A percentile compares a stretch with the other conserved stretches of the same genome.
phyloP scores from a whole-genome alignment of 78 protist genomes.

The Speleostelium caveatum region DNA sequence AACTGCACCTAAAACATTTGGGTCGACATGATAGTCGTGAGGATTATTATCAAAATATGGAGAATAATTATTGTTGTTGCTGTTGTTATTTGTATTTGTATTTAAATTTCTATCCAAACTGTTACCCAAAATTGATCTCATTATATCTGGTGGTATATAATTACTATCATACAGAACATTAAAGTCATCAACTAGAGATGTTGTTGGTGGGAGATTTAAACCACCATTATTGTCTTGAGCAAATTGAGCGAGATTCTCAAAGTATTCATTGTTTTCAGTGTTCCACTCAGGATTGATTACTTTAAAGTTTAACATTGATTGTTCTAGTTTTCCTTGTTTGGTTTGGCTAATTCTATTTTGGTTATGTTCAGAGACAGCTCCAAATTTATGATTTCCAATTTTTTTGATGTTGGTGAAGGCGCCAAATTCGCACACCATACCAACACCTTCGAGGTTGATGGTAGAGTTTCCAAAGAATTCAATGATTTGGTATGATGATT shows the following conservation, averaged over 20 bases:
- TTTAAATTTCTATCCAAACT: background rate
- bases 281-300: constrained; percentile 64
- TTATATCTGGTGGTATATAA: constrained; percentile 21
- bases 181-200: constrained; percentile 13
- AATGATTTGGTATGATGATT: constrained; percentile 66
- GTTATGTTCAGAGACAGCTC: background rate
- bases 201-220: background rate
- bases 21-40: background rate
- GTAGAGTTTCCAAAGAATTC: constrained; percentile 73
- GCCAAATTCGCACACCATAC: constrained; percentile 80
- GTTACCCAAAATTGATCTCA: constrained; percentile 16
- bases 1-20: constrained; percentile 30
- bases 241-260: constrained; percentile 13
- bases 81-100: background rate
- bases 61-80: background rate
- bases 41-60: background rate
- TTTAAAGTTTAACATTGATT: constrained; percentile 83
- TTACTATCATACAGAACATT: constrained; percentile 11
- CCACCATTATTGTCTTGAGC: background rate
- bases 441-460: constrained; percentile 75
- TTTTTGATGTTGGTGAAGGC: constrained; percentile 52
- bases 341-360: background rate
- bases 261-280: constrained; percentile 17
- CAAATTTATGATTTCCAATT: constrained; percentile 35
- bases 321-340: constrained; percentile 83